Base-by-base conservation (phyloP, 345 rosid genomes). In the Gossypium australe region DNA sequence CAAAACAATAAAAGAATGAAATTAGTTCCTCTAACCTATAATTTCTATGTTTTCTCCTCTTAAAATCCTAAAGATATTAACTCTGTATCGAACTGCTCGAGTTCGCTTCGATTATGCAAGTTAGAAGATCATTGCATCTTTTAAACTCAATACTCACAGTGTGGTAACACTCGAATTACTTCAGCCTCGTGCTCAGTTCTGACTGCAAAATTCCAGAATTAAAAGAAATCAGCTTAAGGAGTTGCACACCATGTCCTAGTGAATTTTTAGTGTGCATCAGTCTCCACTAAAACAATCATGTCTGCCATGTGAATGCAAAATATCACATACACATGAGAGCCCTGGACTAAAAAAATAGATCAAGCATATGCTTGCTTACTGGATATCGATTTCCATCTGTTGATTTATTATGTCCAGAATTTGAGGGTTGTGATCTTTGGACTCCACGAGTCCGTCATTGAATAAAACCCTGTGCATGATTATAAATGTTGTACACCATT, bases 401-500 rank as follows among this genome's bases (percentile, higher is more conserved):
- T 17, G 77, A 65, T 52, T 71, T 81, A 25, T 63, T 70, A 9
- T 74, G 72, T 78, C 68, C 73, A 38, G 72, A 59, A 62, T 80
- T 80, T 76, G 24, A 45, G 22, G 76, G 41, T 53, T 75, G 81
- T 47, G 74, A 48, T 84, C 78, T 81, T 53, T 62, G 65, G 51
- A 60, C 70, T 63, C 51, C 58, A 47, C 80, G 80, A 49, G 71
- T 72, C 71, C 81, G 58, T 83, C 82, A 80, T 78, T 67, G 74
- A 4, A 76, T 77, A 22, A 81, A 86, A 10, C 80, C 89, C 53
- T 82, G 86, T 64, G 79, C 58, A 65, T 88, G 89, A 65, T 84
- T 86, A 79, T 88, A 86, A 57, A 82, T 86, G 84, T 87, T 84
- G 87, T 62, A 80, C 53, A 44, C 66, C 72, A 75, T 62, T 22